Evolutionary conservation across 2,329 filamentous ascomycete species (phyloP), one percentile per base, ranked within the genome.

Genomic region (Albophoma yamanashiensis): DNA sequence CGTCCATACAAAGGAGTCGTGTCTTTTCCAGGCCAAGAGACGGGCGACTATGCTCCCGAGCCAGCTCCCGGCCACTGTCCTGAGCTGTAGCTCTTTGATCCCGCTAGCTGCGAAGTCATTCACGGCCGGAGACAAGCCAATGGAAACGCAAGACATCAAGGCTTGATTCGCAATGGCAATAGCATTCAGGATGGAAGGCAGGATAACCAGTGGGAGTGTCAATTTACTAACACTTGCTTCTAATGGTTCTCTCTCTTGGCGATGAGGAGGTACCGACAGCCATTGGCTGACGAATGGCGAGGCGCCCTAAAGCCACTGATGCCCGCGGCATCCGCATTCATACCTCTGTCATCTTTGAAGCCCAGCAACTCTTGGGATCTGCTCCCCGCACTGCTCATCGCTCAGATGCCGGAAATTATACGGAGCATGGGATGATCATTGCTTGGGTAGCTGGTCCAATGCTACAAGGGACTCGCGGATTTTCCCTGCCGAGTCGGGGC

Each of bases 401-500:
- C 27, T 34, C 8, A 20, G 6, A 2, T 52, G 17, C 47, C 8
- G 17, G n/a, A 6, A 12, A 17, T 7, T 2, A 52, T n/a, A 31
- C 27, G 47, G 47, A 52, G 17, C 3, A 20, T 38, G 31, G 20
- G 31, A 7, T 22, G 22, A 17, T 58, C 58, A 57, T 45, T 56
- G 17, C 34, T 22, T 11, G 31, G 22, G 43, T 15, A 31, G 22
- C 22, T 39, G 20, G 11, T 50, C 31, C 58, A 64, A 36, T 25
- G 59, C 42, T 20, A 55, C 60, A 14, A 66, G 57, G 15, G 60
- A 62, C 27, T 52, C 40, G 36, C 43, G 55, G 25, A 62, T 58
- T n/a, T 20, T 60, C 12, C 39, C 31, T 38, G 61, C 61, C 12
- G 70, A 69, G 34, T 67, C 57, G 47, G 67, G 61, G 42, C 63